Conservation (phyloP, 768 basidiomycete species). For the Strobilomyces dryophilus region DNA sequence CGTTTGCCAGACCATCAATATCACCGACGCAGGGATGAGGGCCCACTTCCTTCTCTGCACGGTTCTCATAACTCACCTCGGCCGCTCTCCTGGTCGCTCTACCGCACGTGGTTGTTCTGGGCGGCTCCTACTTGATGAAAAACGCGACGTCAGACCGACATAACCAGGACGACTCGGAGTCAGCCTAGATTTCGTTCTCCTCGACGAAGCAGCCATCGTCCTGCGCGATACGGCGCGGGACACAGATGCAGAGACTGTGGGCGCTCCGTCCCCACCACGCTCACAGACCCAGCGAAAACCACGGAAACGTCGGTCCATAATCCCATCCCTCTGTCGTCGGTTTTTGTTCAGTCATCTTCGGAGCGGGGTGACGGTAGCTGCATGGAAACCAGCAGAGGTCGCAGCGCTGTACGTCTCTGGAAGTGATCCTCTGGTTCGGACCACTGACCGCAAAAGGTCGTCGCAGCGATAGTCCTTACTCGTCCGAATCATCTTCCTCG, state of each 20-base stretch:
- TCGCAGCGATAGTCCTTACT: slow-evolving; percentile 17
- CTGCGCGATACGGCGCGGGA: slow-evolving; percentile 10
- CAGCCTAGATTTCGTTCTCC: too few species aligned
- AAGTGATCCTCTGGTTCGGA: neutral
- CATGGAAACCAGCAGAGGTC: slow-evolving; percentile 13
- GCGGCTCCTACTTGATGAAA: slow-evolving; percentile 11
- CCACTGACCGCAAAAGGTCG: slow-evolving; percentile 22
- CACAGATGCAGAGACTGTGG: slow-evolving; percentile 4
- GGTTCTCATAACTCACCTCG: slow-evolving; percentile 20
- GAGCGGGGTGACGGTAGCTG: slow-evolving; percentile 7
- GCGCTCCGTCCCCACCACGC: slow-evolving; percentile 17
- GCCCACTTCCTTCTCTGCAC: neutral
- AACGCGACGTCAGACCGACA: neutral
- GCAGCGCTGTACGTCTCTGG: slow-evolving; percentile 28
- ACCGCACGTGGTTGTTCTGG: slow-evolving; percentile 15
- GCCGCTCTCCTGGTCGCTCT: slow-evolving; percentile 25
- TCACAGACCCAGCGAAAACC: slow-evolving; percentile 2
- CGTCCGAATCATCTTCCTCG: slow-evolving; percentile 16
- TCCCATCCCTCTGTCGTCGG: neutral
- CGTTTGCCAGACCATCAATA: slow-evolving; percentile 7
- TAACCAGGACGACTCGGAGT: slow-evolving; percentile 19
- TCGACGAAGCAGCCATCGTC: slow-evolving; percentile 3
- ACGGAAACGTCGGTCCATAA: slow-evolving; percentile 5
- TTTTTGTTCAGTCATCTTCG: neutral
- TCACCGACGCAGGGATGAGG: slow-evolving; percentile 24